Percentiles rank a stretch among this genome's conserved stretches.
Evolutionary conservation across 768 basidiomycete genomes (phyloP).

Genomic region (Tulasnella sp.): DNA sequence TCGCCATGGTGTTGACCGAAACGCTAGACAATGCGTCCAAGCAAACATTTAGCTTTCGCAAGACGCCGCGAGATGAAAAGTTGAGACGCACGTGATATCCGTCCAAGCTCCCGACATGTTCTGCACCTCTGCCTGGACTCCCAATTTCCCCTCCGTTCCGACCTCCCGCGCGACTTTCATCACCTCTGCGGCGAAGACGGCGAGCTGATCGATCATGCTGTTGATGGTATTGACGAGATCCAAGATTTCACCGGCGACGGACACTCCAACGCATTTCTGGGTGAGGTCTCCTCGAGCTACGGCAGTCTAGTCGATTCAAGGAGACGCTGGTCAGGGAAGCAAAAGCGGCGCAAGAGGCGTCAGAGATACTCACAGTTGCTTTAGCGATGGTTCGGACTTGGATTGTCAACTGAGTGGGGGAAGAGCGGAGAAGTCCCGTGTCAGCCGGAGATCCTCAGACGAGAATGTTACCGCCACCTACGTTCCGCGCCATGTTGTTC

Average conservation of each 20-base stretch:
- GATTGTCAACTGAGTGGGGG: conserved; percentile 57
- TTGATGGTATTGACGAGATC: conserved; percentile 96
- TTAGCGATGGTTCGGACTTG: conserved; percentile 92
- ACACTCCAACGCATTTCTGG: conserved; percentile 84
- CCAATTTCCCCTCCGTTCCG: conserved; percentile 94
- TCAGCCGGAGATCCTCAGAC: conserved; percentile 9
- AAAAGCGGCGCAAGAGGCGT: background rate
- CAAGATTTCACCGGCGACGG: conserved; percentile 93
- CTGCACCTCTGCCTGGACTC: conserved; percentile 94
- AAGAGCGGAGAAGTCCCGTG: background rate
- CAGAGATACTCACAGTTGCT: conserved; percentile 63
- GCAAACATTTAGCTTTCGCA: background rate
- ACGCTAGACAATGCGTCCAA: conserved; percentile 38
- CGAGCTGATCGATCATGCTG: conserved; percentile 61
- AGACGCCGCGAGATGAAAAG: conserved; percentile 34
- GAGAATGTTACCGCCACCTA: conserved; percentile 27
- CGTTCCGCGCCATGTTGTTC: conserved; percentile 90
- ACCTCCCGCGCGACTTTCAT: conserved; percentile 97
- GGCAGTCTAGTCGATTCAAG: conserved; percentile 43
- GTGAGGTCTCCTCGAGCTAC: conserved; percentile 91
- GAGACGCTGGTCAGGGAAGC: background rate
- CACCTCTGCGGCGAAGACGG: conserved; percentile 65
- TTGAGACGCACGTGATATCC: conserved; percentile 88
- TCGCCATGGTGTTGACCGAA: conserved; percentile 97
- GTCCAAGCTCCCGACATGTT: conserved; percentile 98